Percentiles rank a stretch among this genome's conserved stretches.
Conservation (phyloP, 345 rosid species). For the Camelina sativa region DNA sequence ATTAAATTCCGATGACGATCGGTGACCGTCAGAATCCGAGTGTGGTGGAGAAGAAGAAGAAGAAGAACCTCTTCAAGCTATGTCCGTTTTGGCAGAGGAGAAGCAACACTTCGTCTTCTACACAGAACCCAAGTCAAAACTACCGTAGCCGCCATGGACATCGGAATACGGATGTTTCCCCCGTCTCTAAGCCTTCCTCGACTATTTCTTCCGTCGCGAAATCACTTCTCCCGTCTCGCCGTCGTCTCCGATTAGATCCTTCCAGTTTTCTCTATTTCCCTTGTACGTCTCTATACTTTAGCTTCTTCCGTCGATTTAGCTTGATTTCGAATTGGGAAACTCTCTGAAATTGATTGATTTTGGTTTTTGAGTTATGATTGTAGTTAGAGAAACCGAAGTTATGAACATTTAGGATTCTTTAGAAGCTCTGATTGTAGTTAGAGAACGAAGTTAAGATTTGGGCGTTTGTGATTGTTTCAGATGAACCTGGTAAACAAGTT, state of each 20-base stretch:
- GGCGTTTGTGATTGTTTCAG: slow-evolving; percentile 45
- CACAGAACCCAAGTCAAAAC: slow-evolving; percentile 56
- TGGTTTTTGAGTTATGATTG: neutral
- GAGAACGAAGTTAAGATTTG: neutral
- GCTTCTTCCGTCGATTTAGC: neutral
- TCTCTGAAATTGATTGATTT: slow-evolving; percentile 4
- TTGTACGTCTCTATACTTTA: slow-evolving; percentile 49
- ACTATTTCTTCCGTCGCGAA: slow-evolving; percentile 80
- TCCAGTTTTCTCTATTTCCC: slow-evolving; percentile 78
- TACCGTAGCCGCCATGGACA: slow-evolving; percentile 34
- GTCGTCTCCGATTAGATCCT: slow-evolving; percentile 93
- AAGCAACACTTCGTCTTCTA: slow-evolving; percentile 53
- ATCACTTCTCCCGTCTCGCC: slow-evolving; percentile 86
- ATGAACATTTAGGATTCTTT: slow-evolving; percentile 16
- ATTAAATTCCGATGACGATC: slow-evolving; percentile 57
- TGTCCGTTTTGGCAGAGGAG: slow-evolving; percentile 81
- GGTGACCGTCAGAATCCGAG: slow-evolving; percentile 51
- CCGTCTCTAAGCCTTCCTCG: slow-evolving; percentile 45
- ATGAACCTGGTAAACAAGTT: slow-evolving; percentile 92
- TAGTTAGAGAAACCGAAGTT: slow-evolving; percentile 4
- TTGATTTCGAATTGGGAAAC: neutral
- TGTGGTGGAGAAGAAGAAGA: slow-evolving; percentile 50
- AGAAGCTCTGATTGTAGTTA: slow-evolving; percentile 1
- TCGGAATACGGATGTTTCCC: slow-evolving; percentile 45
- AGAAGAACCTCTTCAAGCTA: slow-evolving; percentile 61